phyloP scores from a whole-genome alignment of 2,329 filamentous ascomycete genomes.

The Fusarium secorum region DNA sequence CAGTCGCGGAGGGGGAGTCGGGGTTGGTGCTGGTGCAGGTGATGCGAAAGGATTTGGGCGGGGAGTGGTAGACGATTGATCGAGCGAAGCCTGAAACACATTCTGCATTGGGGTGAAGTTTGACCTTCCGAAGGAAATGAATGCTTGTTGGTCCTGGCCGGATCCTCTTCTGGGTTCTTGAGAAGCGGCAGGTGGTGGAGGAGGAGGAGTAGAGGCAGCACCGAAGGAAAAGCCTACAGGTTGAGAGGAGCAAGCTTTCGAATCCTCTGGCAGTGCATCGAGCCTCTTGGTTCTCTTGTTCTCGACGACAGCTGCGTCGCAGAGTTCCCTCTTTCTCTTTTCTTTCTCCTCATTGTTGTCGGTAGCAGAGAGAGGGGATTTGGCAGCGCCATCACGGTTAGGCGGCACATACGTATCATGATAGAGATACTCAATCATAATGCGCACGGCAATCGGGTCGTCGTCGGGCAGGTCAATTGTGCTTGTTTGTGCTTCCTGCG shows the following conservation, averaged over 20 bases:
- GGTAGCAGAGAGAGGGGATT: fast-evolving
- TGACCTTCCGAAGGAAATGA: too few relatives aligned
- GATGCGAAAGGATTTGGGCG: fast-evolving
- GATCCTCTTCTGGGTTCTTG: fast-evolving
- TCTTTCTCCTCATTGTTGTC: not conserved
- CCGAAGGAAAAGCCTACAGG: fast-evolving
- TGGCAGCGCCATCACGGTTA: too few relatives aligned
- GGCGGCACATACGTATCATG: not conserved
- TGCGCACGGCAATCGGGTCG: not conserved
- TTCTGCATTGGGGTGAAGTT: too few relatives aligned
- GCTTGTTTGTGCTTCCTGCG: not conserved
- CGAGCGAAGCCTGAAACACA: too few relatives aligned
- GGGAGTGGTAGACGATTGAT: not conserved
- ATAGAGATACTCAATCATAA: constrained; percentile 18
- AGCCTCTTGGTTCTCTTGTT: not conserved
- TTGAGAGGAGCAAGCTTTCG: fast-evolving
- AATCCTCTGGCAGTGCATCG: fast-evolving
- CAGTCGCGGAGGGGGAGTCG: fast-evolving
- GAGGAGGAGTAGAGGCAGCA: fast-evolving
- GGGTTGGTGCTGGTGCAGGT: not conserved
- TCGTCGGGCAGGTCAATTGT: constrained; percentile 3
- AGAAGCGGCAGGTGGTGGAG: fast-evolving
- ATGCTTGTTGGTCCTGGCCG: too few relatives aligned
- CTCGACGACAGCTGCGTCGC: fast-evolving
- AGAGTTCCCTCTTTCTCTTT: not conserved